Percentiles rank a stretch among this genome's conserved stretches.
phyloP scores from a whole-genome alignment of 495 filamentous ascomycete genomes.

The Bacidia gigantensis region DNA sequence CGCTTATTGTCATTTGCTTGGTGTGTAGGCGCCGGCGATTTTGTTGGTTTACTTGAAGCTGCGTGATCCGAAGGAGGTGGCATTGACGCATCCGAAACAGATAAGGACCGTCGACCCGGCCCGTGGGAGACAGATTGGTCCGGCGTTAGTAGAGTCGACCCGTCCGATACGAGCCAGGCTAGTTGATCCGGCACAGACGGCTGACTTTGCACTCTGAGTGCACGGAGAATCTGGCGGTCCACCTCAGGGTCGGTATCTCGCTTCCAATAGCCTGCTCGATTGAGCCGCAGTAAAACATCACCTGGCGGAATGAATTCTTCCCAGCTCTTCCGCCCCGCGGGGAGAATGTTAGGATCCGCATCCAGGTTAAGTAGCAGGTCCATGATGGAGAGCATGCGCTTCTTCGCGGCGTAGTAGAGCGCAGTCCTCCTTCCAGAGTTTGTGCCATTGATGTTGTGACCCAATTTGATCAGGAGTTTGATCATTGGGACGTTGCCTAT shows the following conservation, averaged over 20 bases:
- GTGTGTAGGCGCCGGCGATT: too few species aligned
- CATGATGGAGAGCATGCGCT: conserved; percentile 19
- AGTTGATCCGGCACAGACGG: too few species aligned
- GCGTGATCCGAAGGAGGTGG: too few species aligned
- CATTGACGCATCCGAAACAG: too few species aligned
- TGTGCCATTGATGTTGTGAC: conserved; percentile 18
- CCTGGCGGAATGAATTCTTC: neutral
- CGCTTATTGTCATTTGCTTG: too few species aligned
- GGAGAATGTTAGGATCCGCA: neutral
- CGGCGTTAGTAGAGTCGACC: too few species aligned
- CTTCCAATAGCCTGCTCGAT: conserved; percentile 14
- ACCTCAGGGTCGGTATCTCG: conserved; percentile 15
- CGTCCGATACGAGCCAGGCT: too few species aligned
- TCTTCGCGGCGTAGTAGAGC: conserved; percentile 23
- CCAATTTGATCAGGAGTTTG: conserved; percentile 6
- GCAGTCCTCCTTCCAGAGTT: conserved; percentile 24
- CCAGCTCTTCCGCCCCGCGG: neutral
- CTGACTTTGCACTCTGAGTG: too few species aligned
- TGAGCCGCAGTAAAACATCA: conserved; percentile 17
- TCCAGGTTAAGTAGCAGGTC: conserved; percentile 2
- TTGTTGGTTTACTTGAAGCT: too few species aligned
- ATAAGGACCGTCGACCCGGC: too few species aligned
- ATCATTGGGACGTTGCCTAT: conserved; percentile 20
- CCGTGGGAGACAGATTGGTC: too few species aligned
- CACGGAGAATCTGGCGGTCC: conserved; percentile 13